Percentiles rank a stretch among this genome's conserved stretches.
Evolutionary conservation across 345 rosid genomes (phyloP).

Genomic region (Melaleuca quinquenervia): DNA sequence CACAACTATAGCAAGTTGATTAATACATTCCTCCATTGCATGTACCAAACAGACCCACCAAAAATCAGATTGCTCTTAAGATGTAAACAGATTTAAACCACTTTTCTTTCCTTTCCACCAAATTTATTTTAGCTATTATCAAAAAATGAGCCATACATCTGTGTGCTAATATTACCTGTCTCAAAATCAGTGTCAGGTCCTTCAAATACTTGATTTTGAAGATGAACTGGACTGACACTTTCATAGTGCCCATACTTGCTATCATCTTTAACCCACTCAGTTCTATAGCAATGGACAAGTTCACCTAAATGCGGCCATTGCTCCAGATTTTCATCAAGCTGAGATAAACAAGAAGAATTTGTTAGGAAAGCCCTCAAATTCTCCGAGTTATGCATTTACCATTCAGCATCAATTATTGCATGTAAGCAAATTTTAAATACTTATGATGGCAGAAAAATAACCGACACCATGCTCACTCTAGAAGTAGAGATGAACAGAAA

Average conservation of each 20-base stretch:
- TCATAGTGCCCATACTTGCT: conserved; percentile 90
- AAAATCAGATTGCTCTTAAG: background rate
- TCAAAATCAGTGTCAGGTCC: conserved; percentile 96
- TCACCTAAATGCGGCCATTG: conserved; percentile 97
- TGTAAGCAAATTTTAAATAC: background rate
- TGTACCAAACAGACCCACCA: background rate
- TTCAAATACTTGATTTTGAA: conserved; percentile 85
- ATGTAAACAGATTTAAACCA: background rate
- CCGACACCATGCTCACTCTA: background rate
- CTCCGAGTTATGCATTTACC: background rate
- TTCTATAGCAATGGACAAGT: conserved; percentile 68
- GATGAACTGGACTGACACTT: conserved; percentile 37
- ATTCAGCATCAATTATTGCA: background rate
- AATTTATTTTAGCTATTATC: background rate
- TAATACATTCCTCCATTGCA: background rate
- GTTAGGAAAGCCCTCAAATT: background rate
- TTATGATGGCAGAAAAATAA: background rate
- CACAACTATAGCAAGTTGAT: background rate
- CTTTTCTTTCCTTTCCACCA: background rate
- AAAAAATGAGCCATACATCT: background rate
- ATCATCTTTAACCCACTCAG: conserved; percentile 95
- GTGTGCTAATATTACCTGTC: conserved; percentile 40
- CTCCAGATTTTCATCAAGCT: conserved; percentile 88
- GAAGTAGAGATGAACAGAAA: background rate
- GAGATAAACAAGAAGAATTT: background rate